Base-by-base conservation (phyloP, 768 basidiomycete species). In the Trametes gibbosa region DNA sequence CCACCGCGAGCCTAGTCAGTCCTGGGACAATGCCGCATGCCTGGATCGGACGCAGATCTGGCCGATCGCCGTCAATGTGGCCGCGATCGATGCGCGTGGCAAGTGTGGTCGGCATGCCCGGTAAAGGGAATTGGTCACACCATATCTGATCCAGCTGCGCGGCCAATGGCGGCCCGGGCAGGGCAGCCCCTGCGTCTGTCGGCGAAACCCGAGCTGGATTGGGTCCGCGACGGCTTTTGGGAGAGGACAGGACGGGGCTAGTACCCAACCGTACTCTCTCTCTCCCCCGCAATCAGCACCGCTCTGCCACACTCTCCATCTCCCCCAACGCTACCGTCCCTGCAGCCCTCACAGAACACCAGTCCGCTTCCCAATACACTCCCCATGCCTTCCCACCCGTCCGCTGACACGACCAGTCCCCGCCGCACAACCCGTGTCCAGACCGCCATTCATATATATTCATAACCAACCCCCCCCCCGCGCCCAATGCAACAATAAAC, bases 31-130 rank as follows among this genome's bases (percentile, higher is more conserved):
- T 13, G 46, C 1, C 46, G 24, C 16, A 3, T 8, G 25, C 24
- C 3, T 10, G 7, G 4, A 24, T 32, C 35, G 51, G 51, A 34
- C 37, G 58, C 58, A 51, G 46, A 59, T 59, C 58, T 59, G 43
- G 51, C 14, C 39, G 39, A 49, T 42, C 37, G 40, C 39, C 3
- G 3, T 6, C 17, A 4, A 16, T n/a, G 29, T 4, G 29, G 34
- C 27, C 34, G 24, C 23, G 43, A 24, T 40, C 45, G 24, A 40
- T 37, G 46, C 40, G 34, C 43, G 35, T 43, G 52, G 39, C 43
- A 21, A 46, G 50, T 32, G 43, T 29, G 52, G 43, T 23, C 59
- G 59, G 50, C 59, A 47, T 50, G 52, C 59, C 59, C 37, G 8
- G 8, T 4, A 25, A 13, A 50, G 59, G 59, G 4, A 54, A 50